A percentile compares a stretch with the other conserved stretches of the same genome.
phyloP scores from a whole-genome alignment of 2,329 filamentous ascomycete species.

The Colletotrichum orbiculare region DNA sequence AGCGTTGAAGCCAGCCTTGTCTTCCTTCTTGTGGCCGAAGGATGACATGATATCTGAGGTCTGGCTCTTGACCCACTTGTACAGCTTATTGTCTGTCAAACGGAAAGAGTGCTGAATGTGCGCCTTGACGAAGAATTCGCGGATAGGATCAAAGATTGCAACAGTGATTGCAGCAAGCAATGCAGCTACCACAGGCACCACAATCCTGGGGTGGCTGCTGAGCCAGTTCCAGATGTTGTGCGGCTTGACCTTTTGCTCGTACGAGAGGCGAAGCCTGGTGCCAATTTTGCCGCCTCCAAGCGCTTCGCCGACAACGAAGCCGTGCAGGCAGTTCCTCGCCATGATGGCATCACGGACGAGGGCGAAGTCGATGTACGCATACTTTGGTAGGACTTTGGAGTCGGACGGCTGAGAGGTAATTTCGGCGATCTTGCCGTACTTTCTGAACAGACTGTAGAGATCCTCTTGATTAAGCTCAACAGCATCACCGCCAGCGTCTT shows the following conservation, averaged over 20 bases:
- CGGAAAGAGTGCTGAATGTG: conserved; percentile 85
- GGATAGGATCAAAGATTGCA: conserved; percentile 91
- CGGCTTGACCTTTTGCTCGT: conserved; percentile 80
- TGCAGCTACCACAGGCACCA: conserved; percentile 85
- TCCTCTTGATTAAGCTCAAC: conserved; percentile 88
- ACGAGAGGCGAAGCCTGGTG: conserved; percentile 83
- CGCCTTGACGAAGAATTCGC: conserved; percentile 90
- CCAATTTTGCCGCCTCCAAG: conserved; percentile 79
- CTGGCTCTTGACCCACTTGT: conserved; percentile 84
- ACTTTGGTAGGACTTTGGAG: conserved; percentile 85
- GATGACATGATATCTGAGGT: conserved; percentile 74
- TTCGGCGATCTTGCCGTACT: conserved; percentile 90
- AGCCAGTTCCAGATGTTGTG: conserved; percentile 91
- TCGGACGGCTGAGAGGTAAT: conserved; percentile 86
- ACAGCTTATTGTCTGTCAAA: conserved; percentile 77
- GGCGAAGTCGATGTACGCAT: conserved; percentile 82
- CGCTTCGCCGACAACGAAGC: conserved; percentile 76
- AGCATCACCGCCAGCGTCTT: conserved; percentile 74
- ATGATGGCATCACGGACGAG: conserved; percentile 81
- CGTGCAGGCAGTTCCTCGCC: conserved; percentile 93
- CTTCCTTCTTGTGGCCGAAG: conserved; percentile 65
- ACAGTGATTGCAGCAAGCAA: conserved; percentile 86
- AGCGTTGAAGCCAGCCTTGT: conserved; percentile 78
- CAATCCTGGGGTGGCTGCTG: conserved; percentile 84
- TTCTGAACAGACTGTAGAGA: conserved; percentile 86